Evolutionary conservation across 495 filamentous ascomycete genomes (phyloP), one percentile per base, ranked within the genome.

Genomic region (Xylaria telfairii): DNA sequence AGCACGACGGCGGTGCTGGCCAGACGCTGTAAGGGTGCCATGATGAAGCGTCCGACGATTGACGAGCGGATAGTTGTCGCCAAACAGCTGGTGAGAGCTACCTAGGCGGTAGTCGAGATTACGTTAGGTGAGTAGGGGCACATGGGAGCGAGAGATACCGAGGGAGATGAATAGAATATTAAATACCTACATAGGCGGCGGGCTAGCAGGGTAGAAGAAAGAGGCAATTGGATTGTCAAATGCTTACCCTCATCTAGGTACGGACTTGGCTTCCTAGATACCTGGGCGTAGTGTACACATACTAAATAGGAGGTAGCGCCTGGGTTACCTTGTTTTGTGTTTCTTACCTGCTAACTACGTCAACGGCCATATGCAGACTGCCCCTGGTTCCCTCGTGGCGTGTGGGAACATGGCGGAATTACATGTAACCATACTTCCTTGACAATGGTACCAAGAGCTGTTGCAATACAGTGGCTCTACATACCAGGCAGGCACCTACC

Each of bases 1-100:
- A 78, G 77, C 44, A 83, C 63, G 13, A 64, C 71, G 19, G 75
- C 73, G 17, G 73, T 65, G 28, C 66, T 34, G 37, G 68, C 49
- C 24, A 70, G 59, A 65, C 47, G 59, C 21, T 56, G 56, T 21
- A 64, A 56, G 26, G 68, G 34, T 46, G 68, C 60, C 60, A 70
- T 70, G 17, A 61, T 57, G 17, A n/a, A 60, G 39, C 30, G 34
- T 34, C 44, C 24, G 30, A n/a, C 46, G 41, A 42, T 30, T 44
- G 51, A 34, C 7, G 53, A 42, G 44, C 19, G 12, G 30, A 39
- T 37, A 46, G 15, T 62, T 69, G 21, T 61, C 30, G 32, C 42
- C 30, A 34, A 59, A 59, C 6, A 37, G 56, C 32, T 37, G 32
- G 32, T 37, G 30, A 59, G 7, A 59, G 56, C 30, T 37, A 37